phyloP scores from a whole-genome alignment of 495 filamentous ascomycete genomes.

The Penicillium samsonianum region DNA sequence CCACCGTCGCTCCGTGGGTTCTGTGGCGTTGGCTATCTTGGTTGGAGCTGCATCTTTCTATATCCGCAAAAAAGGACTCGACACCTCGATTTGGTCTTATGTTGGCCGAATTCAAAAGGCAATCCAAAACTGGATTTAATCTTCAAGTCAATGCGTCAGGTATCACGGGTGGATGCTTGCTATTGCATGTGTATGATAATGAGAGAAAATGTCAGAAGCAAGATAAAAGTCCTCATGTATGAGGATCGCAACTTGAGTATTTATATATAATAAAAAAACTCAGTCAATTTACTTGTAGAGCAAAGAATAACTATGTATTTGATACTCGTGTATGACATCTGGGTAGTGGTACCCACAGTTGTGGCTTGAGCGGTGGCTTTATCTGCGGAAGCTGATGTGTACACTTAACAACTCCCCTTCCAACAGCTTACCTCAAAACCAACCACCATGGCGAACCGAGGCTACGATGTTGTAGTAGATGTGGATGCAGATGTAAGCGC shows the following conservation, averaged over 20 bases:
- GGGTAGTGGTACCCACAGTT: conserved; percentile 8
- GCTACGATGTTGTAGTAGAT: conserved; percentile 97
- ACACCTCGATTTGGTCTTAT: conserved; percentile 44
- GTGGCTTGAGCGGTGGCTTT: conserved; percentile 34
- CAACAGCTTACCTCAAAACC: conserved; percentile 23
- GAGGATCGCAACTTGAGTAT: background rate
- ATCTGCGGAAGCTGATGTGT: conserved; percentile 36
- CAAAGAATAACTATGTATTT: background rate
- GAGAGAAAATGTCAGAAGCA: background rate
- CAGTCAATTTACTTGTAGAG: background rate
- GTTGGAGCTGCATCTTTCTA: conserved; percentile 60
- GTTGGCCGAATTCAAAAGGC: conserved; percentile 30
- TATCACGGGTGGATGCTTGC: background rate
- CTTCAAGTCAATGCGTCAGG: background rate
- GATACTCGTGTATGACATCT: conserved; percentile 5
- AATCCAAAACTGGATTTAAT: conserved; percentile 21
- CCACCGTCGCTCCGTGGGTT: conserved; percentile 58
- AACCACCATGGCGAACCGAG: conserved; percentile 71
- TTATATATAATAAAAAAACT: background rate
- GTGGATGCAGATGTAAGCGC: conserved; percentile 79
- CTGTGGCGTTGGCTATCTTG: conserved; percentile 62
- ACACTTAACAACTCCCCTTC: conserved; percentile 25
- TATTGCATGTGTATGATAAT: conserved; percentile 2
- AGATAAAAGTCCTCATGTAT: background rate
- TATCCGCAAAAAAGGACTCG: conserved; percentile 48